These are phyloP conservation scores for Naegleria lovaniensis DNA, from an alignment of 208 protist genomes.

Conservation along the genomic window DNA sequence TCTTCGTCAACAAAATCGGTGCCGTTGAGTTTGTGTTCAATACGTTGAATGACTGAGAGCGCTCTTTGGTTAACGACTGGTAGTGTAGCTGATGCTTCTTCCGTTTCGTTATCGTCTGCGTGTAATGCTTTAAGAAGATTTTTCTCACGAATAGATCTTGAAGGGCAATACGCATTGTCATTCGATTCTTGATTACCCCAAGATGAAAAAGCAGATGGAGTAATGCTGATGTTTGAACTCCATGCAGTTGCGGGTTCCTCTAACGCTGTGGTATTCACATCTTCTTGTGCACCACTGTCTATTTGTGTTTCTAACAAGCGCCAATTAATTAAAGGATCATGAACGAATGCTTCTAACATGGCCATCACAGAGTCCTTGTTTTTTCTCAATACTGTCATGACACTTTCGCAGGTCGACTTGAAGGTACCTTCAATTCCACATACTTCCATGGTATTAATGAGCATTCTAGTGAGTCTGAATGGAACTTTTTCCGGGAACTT, in stretches of 20 bases:
- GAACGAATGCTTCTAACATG: conserved; percentile 99
- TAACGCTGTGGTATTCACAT: background rate
- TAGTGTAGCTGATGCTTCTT: conserved; percentile 18
- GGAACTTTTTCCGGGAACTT: conserved; percentile 99
- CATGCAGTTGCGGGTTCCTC: too few relatives aligned
- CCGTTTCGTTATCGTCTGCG: background rate
- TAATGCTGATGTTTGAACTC: too few relatives aligned
- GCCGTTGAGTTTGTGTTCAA: conserved; percentile 96
- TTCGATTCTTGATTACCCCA: too few relatives aligned
- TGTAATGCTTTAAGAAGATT: conserved; percentile 24
- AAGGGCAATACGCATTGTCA: background rate
- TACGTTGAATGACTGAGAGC: conserved; percentile 85
- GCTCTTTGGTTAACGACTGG: conserved; percentile 81
- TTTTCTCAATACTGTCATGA: conserved; percentile 94
- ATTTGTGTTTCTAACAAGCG: conserved; percentile 74
- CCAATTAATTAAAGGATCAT: conserved; percentile 99
- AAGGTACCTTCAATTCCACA: conserved; percentile 97
- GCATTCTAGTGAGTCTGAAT: conserved; percentile 98
- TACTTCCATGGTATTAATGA: conserved; percentile 96
- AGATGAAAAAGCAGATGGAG: conserved; percentile 33
- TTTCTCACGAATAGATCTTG: conserved; percentile 24
- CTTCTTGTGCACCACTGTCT: conserved; percentile 54
- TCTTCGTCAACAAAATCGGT: conserved; percentile 77
- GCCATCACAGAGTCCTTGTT: conserved; percentile 97
- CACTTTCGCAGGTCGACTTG: conserved; percentile 89